phyloP scores from a whole-genome alignment of 2,329 filamentous ascomycete species.

The Pyrenochaeta sp. region DNA sequence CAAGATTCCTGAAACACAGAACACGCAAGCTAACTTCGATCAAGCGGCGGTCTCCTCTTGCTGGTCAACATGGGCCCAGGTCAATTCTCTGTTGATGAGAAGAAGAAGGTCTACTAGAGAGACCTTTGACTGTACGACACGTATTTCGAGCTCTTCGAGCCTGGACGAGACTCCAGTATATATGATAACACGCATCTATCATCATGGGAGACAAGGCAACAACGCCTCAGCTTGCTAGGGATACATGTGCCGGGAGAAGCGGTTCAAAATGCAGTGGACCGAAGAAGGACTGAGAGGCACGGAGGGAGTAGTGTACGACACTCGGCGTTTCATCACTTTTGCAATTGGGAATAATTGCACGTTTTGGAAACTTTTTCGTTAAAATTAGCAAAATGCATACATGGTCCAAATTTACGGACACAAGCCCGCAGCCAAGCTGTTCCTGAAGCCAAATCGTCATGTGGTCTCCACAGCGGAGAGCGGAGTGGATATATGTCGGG shows the following conservation, averaged over 20 bases:
- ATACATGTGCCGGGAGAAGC: no score
- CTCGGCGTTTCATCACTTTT: conserved; percentile 29
- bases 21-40: conserved; percentile 23
- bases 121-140: conserved; percentile 19
- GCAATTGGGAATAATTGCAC: conserved; percentile 30
- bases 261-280: no score
- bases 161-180: conserved; percentile 26
- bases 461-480: conserved; percentile 17
- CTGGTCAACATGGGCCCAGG: conserved; percentile 98
- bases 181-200: conserved; percentile 29
- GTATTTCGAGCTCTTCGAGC: conserved; percentile 26
- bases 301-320: conserved; percentile 40
- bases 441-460: conserved; percentile 2
- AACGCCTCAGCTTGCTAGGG: conserved; percentile 9
- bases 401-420: conserved; percentile 4
- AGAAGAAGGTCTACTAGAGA: conserved; percentile 98
- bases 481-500: conserved; percentile 13
- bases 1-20: conserved; percentile 1
- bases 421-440: no score
- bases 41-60: conserved; percentile 84
- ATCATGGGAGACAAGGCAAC: conserved; percentile 12
- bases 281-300: conserved; percentile 14
- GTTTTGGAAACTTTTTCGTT: conserved; percentile 5
- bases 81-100: conserved; percentile 98
- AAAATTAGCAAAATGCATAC: conserved; percentile 5